Evolutionary conservation across 2,329 filamentous ascomycete genomes (phyloP), one percentile per base, ranked within the genome.

Genomic region (Microsporum canis): DNA sequence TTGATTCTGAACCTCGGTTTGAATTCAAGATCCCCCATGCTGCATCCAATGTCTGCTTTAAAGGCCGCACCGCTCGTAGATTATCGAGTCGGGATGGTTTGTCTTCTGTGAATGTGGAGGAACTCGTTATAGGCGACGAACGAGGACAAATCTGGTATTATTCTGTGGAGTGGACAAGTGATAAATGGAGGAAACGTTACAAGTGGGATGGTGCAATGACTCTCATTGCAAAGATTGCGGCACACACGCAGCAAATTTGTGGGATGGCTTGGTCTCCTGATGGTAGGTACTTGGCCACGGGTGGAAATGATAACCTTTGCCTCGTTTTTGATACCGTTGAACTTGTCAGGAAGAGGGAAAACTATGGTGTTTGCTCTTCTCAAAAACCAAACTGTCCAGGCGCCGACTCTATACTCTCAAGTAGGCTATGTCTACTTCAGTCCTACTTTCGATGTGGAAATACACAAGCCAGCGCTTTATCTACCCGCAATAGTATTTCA

Each of bases 261-360:
- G 92, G 92, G 1, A 78, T 99, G n/a, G 83, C 88, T 2, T 97
- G 91, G 89, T 91, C 90, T 2, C 77, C 79, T 2, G 84, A 89
- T 68, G 90, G 90, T 2, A 79, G 80, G 2, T 80, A 85, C 39
- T 91, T 99, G 71, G 90, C 89, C 12, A 91, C 89, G 3, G 91
- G 94, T 5, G 90, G 89, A 29, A 97, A 99, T 70, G 94, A 99
- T 76, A 96, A 97, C 69, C 74, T 85, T 2, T 95, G 92, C 69
- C 88, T 86, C 66, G 79, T 97, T 1, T 96, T 95, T 71, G 84
- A 91, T 59, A 81, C 83, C 2, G 79, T 81, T 56, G 80, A 83
- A 45, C 76, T 92, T 17, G 69, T 84, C 7, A 53, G 64, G 58
- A 57, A 61, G 36, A 53, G 29, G 31, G 34, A 47, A 36, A 3